Base-by-base conservation (phyloP, 225 moss, liverwort and hornwort genomes). In the Asterella californica region DNA sequence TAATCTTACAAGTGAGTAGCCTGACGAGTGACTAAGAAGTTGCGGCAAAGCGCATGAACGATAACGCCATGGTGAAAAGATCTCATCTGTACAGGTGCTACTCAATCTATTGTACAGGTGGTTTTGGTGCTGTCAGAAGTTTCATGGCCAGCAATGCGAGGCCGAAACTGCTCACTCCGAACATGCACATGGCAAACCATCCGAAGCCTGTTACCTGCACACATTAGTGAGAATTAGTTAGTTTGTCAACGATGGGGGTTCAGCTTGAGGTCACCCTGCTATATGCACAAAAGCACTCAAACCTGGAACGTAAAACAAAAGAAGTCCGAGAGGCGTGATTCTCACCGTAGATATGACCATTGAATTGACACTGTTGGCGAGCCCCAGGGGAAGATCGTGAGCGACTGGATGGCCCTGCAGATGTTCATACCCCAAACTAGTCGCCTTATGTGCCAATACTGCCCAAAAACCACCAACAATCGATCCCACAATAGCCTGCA, bases 161-260 rank as follows among this genome's bases (percentile, higher is more conserved):
- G 25, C 94, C 94, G 76, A 90, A 89, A 86, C 90, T 90, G 82
- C 87, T 90, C 74, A 90, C 88, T 57, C 90, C 90, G 79, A 95
- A 95, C 91, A 95, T 91, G 69, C 90, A 78, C 71, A 87, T 81
- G 15, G 89, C 94, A 74, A 95, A 77, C 38, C 92, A 90, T 65
- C 94, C 94, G 15, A 95, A 90, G 14, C 91, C 91, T 70, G 80
- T 87, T 61, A 95, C 82, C 94, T 95, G 91, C 72, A 86, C 83
- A 60, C n/a, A 30, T n/a, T n/a, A n/a, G n/a, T 64, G 27, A 17
- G 57, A 57, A 24, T 57, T 57, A 57, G 17, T 18, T 7, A 3
- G 57, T 57, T 22, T 57, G 57, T 24, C 36, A 24, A 21, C 69
- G 24, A 29, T 36, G 42, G 24, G 25, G 25, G 21, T 30, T 70